phyloP scores from a whole-genome alignment of 225 moss, liverwort and hornwort species.

The Sphagnum contortum region DNA sequence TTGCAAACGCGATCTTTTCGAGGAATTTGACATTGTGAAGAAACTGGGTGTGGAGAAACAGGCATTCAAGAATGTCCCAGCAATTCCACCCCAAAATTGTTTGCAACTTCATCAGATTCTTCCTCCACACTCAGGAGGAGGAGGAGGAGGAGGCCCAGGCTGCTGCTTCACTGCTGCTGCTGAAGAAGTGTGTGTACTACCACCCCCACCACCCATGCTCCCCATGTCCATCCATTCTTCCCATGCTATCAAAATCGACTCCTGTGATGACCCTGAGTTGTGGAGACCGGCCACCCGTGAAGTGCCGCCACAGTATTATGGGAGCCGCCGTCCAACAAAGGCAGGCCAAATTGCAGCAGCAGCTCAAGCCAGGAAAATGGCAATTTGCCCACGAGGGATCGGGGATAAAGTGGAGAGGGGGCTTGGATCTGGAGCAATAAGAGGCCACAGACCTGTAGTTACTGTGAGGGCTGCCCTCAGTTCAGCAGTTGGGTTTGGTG shows the following conservation, averaged over 20 bases:
- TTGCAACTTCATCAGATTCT: conserved; percentile 35
- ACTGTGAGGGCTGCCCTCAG: conserved; percentile 4
- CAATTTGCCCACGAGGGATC: conserved; percentile 21
- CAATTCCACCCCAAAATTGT: conserved; percentile 22
- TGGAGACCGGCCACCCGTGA: conserved; percentile 57
- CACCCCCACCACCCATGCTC: conserved; percentile 22
- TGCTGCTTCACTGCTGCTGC: conserved; percentile 8
- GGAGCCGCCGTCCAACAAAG: conserved; percentile 50
- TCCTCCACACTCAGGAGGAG: conserved; percentile 7
- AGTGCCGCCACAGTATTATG: conserved; percentile 34
- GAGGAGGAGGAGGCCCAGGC: no score
- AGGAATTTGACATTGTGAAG: conserved; percentile 59
- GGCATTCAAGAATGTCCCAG: conserved; percentile 54
- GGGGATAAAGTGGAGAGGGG: conserved; percentile 13
- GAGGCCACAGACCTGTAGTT: conserved; percentile 26
- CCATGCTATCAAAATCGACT: conserved; percentile 13
- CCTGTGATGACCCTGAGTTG: conserved; percentile 42
- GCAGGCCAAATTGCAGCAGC: conserved; percentile 49
- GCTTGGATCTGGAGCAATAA: conserved; percentile 6
- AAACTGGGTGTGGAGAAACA: conserved; percentile 48
- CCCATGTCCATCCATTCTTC: neutral
- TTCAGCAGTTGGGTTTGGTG: conserved; percentile 42
- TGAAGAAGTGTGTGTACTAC: conserved; percentile 60
- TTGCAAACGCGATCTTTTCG: conserved; percentile 45
- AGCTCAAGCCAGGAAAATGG: conserved; percentile 46